Conservation (phyloP, 805 yeast genomes). For the Alloascoidea hylecoeti region DNA sequence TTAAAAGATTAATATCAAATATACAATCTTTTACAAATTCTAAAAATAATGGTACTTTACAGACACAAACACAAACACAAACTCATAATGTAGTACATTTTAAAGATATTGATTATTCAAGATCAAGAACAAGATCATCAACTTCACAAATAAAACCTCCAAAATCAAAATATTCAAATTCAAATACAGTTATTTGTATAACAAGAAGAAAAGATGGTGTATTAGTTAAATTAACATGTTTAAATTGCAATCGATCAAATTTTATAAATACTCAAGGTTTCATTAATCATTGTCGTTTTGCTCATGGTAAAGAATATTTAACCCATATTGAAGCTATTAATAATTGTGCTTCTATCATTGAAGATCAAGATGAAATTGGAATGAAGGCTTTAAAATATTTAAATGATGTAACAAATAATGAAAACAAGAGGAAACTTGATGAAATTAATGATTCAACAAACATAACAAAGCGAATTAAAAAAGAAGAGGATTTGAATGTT, state of each 20-base stretch:
- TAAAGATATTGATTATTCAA: not conserved
- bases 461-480: too few relatives aligned
- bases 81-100: too few relatives aligned
- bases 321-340: constrained; percentile 67
- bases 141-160: not conserved
- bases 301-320: constrained; percentile 57
- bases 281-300: constrained; percentile 60
- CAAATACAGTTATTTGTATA: constrained; percentile 2
- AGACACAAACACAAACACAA: not conserved
- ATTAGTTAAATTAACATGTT: constrained; percentile 53
- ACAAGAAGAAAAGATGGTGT: constrained; percentile 37
- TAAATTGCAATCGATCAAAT: constrained; percentile 50
- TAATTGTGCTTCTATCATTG: constrained; percentile 43
- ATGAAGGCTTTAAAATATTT: constrained; percentile 45
- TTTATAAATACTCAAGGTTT: constrained; percentile 76
- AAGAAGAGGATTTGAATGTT: too few relatives aligned
- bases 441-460: too few relatives aligned
- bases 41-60: not conserved
- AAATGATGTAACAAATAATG: constrained; percentile 6
- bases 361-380: constrained; percentile 30
- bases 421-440: too few relatives aligned
- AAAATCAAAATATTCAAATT: too few relatives aligned
- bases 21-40: constrained; percentile 10
- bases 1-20: constrained; percentile 17
- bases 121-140: not conserved